Percentiles rank a stretch among this genome's conserved stretches.
These are phyloP conservation scores for Torrubiellomyces zombiae DNA, from an alignment of 2,329 filamentous ascomycete species.

Conservation along the genomic window DNA sequence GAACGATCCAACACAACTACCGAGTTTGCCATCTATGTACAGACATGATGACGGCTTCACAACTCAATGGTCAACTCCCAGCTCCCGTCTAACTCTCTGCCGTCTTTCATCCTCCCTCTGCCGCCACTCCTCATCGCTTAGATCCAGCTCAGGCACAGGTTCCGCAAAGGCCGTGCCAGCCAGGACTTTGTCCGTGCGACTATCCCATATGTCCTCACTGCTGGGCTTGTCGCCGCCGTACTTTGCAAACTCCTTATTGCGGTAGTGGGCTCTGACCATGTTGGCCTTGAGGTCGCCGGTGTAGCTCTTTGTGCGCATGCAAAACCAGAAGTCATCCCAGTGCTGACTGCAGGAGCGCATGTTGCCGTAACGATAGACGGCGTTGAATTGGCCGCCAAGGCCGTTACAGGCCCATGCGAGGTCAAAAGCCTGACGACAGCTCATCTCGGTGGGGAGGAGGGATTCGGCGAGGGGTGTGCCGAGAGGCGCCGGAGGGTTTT, in stretches of 20 bases:
- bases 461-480: slow-evolving; percentile 42
- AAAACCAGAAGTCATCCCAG: slow-evolving; percentile 95
- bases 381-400: slow-evolving; percentile 77
- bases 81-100: slow-evolving; percentile 16
- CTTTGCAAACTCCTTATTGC: slow-evolving; percentile 45
- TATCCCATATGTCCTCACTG: slow-evolving; percentile 83
- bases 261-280: slow-evolving; percentile 50
- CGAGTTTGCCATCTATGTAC: too few species aligned
- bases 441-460: slow-evolving; percentile 67
- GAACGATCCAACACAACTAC: too few species aligned
- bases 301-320: slow-evolving; percentile 67
- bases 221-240: slow-evolving; percentile 47
- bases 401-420: slow-evolving; percentile 87
- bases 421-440: slow-evolving; percentile 82
- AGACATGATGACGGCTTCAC: too few species aligned
- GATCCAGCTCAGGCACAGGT: slow-evolving; percentile 18
- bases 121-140: slow-evolving; percentile 27
- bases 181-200: slow-evolving; percentile 45
- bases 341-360: slow-evolving; percentile 65
- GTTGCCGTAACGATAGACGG: slow-evolving; percentile 73
- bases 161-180: slow-evolving; percentile 27
- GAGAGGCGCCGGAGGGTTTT: slow-evolving; percentile 10
- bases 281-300: slow-evolving; percentile 40
- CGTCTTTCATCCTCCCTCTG: slow-evolving; percentile 17
- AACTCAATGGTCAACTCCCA: slow-evolving; percentile 13